A percentile compares a stretch with the other conserved stretches of the same genome.
These are phyloP conservation scores for Brassica nigra DNA, from an alignment of 345 rosid species.

Conservation along the genomic window DNA sequence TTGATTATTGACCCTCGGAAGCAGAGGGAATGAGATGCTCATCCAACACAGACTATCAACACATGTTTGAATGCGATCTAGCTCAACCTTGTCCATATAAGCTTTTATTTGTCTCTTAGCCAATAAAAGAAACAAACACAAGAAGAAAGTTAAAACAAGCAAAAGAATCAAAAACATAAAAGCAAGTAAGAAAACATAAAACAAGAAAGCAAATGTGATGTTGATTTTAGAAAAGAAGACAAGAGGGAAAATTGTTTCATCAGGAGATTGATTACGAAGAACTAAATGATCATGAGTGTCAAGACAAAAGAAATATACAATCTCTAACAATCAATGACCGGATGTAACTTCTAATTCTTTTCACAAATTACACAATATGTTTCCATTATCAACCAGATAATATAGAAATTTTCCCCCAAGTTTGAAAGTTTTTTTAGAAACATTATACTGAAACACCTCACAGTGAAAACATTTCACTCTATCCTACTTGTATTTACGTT, in stretches of 20 bases:
- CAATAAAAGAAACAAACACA: neutral
- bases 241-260: neutral
- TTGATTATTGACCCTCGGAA: neutral
- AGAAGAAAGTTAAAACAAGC: neutral
- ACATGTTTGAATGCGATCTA: neutral
- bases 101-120: neutral
- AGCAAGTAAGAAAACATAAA: too few relatives aligned
- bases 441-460: too few relatives aligned
- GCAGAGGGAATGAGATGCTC: neutral
- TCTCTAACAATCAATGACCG: neutral
- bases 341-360: neutral
- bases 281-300: neutral
- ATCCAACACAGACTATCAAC: neutral
- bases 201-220: too few relatives aligned
- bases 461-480: too few relatives aligned
- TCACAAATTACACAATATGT: neutral
- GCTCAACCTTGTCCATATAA: neutral
- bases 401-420: neutral
- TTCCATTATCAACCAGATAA: neutral
- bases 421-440: neutral
- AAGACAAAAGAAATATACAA: neutral
- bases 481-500: too few relatives aligned
- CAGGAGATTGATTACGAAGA: neutral
- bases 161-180: neutral
- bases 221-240: neutral